Conservation (phyloP, 163 green algal genomes). For the Picocystis sp. region DNA sequence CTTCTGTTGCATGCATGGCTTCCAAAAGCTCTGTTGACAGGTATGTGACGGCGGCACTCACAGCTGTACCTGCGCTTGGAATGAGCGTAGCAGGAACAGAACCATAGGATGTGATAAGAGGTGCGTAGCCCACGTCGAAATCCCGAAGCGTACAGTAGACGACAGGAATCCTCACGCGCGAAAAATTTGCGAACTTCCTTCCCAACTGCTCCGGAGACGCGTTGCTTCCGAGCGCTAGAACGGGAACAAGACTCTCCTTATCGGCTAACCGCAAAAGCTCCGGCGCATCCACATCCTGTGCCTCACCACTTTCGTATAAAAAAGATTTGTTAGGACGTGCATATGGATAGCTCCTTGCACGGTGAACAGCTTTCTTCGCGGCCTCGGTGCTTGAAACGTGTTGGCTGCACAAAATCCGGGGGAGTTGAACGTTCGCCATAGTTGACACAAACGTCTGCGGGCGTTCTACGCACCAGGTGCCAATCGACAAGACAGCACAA, state of each 20-base stretch:
- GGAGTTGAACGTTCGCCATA: too few species aligned
- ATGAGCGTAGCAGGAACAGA: constrained; percentile 36
- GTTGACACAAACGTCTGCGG: too few species aligned
- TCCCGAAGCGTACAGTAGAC: constrained; percentile 25
- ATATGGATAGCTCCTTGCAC: too few species aligned
- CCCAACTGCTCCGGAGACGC: constrained; percentile 26
- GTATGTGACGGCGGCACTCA: constrained; percentile 39
- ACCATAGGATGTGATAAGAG: constrained; percentile 34
- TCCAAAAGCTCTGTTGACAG: constrained; percentile 25
- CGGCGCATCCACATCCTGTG: too few species aligned
- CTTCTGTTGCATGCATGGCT: constrained; percentile 46
- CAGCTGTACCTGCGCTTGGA: constrained; percentile 23
- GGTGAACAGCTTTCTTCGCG: too few species aligned
- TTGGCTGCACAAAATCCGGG: too few species aligned
- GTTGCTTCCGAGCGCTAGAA: constrained; percentile 45
- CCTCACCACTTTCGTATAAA: too few species aligned
- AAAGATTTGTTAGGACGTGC: too few species aligned
- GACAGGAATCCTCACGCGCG: constrained; percentile 23
- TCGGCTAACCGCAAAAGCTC: too few species aligned
- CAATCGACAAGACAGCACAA: too few species aligned
- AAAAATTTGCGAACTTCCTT: constrained; percentile 29
- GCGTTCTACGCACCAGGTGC: too few species aligned
- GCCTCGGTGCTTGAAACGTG: too few species aligned
- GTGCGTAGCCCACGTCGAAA: constrained; percentile 49
- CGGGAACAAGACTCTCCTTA: constrained; percentile 6